Percentiles rank a stretch among this genome's conserved stretches.
Evolutionary conservation across 768 basidiomycete genomes (phyloP).

Genomic region (Peribolospora kevripleyi): DNA sequence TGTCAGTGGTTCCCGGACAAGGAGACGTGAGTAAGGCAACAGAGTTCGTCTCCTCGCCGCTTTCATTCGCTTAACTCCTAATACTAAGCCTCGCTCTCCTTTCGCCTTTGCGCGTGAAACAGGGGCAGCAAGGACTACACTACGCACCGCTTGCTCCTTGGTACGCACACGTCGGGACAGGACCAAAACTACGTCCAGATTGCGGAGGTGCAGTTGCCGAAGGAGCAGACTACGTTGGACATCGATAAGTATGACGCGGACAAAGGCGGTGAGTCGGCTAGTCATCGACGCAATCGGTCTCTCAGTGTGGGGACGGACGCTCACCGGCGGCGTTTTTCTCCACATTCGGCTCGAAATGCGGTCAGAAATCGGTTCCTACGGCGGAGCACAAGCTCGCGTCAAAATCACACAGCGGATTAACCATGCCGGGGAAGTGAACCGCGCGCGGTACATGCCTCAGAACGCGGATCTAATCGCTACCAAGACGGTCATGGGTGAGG

Average conservation of each 20-base stretch:
- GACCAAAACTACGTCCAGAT: constrained; percentile 88
- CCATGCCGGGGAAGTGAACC: constrained; percentile 83
- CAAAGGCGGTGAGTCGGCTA: constrained; percentile 30
- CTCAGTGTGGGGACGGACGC: no score
- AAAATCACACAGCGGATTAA: constrained; percentile 83
- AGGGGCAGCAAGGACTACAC: constrained; percentile 85
- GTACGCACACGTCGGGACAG: constrained; percentile 90
- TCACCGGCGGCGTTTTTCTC: background rate
- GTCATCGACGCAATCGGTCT: no score
- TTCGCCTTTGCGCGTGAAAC: background rate
- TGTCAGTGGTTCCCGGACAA: constrained; percentile 99
- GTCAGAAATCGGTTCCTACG: constrained; percentile 75
- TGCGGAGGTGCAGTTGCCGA: constrained; percentile 78
- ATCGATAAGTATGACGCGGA: constrained; percentile 68
- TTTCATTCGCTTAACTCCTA: background rate
- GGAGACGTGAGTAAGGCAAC: constrained; percentile 40
- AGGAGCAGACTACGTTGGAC: constrained; percentile 58
- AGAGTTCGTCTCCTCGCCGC: background rate
- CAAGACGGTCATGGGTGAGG: constrained; percentile 70
- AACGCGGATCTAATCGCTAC: constrained; percentile 93
- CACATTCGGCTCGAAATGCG: background rate
- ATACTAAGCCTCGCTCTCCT: background rate
- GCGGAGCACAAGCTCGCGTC: constrained; percentile 59
- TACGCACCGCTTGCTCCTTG: constrained; percentile 75
- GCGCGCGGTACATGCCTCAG: constrained; percentile 97